These are phyloP conservation scores for Fusarium virguliforme DNA, from an alignment of 2,329 filamentous ascomycete genomes.

Conservation along the genomic window DNA sequence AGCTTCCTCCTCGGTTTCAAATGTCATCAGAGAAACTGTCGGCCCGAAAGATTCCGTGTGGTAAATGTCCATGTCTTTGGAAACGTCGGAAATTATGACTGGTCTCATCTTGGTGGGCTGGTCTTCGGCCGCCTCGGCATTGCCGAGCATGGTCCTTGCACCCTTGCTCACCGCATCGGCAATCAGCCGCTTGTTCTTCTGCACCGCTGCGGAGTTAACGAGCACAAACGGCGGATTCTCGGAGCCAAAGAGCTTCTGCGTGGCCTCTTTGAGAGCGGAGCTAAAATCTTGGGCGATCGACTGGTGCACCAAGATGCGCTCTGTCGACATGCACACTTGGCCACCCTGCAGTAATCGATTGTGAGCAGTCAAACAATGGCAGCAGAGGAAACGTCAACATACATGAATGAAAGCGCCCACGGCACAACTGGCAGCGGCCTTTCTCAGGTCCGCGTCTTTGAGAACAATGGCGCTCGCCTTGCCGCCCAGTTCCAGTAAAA, in stretches of 20 bases:
- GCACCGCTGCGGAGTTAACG: constrained; percentile 76
- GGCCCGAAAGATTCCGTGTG: constrained; percentile 83
- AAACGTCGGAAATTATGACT: constrained; percentile 73
- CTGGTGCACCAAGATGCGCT: constrained; percentile 75
- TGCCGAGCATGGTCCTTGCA: constrained; percentile 61
- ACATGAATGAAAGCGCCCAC: constrained; percentile 29
- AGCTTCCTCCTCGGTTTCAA: constrained; percentile 79
- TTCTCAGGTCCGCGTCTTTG: constrained; percentile 82
- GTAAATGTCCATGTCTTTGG: constrained; percentile 77
- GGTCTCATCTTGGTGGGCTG: neutral
- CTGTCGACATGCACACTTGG: constrained; percentile 90
- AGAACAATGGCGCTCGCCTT: constrained; percentile 84
- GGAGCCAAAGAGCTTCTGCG: neutral
- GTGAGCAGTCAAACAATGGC: neutral
- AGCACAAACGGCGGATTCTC: constrained; percentile 57
- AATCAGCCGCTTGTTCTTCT: constrained; percentile 77
- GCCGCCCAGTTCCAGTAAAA: constrained; percentile 85
- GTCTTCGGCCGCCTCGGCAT: neutral
- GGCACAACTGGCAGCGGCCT: constrained; percentile 77
- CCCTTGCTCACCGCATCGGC: constrained; percentile 78
- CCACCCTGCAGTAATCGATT: constrained; percentile 58
- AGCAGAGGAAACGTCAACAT: neutral
- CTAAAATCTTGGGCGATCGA: constrained; percentile 62
- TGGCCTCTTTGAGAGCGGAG: constrained; percentile 40
- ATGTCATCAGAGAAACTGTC: constrained; percentile 75